Evolutionary conservation across 1,139 yeast species (phyloP).

Genomic region (Magnusiomyces ingens): DNA sequence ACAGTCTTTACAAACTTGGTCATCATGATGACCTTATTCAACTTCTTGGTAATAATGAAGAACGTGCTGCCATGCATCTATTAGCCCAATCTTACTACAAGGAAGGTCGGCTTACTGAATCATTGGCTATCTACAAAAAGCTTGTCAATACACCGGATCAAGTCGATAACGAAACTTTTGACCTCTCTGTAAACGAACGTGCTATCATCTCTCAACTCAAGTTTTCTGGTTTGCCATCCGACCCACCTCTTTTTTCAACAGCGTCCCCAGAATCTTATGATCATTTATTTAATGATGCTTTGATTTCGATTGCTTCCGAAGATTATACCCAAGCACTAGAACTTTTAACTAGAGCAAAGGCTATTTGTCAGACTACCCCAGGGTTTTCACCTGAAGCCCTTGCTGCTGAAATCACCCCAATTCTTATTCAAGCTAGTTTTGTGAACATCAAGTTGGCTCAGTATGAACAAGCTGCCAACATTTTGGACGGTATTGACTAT

Average conservation of each 20-base stretch:
- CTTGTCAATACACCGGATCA: slow-evolving; percentile 32
- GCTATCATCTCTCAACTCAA: slow-evolving; percentile 56
- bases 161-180: slow-evolving; percentile 39
- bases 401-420: slow-evolving; percentile 47
- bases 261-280: slow-evolving; percentile 42
- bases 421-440: slow-evolving; percentile 63
- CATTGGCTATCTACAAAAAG: slow-evolving; percentile 48
- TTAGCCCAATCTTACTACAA: slow-evolving; percentile 77
- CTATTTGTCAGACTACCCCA: slow-evolving; percentile 37
- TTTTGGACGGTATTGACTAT: slow-evolving; percentile 30
- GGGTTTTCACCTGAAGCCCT: slow-evolving; percentile 38
- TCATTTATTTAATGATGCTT: slow-evolving; percentile 61
- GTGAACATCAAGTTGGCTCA: slow-evolving; percentile 48
- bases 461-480: slow-evolving; percentile 37
- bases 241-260: slow-evolving; percentile 13
- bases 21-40: slow-evolving; percentile 39
- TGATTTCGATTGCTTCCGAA: slow-evolving; percentile 44
- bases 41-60: slow-evolving; percentile 25
- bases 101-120: slow-evolving; percentile 48
- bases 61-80: slow-evolving; percentile 62
- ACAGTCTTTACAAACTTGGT: slow-evolving; percentile 63
- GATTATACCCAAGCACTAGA: slow-evolving; percentile 41
- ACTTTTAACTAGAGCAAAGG: slow-evolving; percentile 46
- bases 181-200: slow-evolving; percentile 60
- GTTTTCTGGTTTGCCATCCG: slow-evolving; percentile 13